These are phyloP conservation scores for Plectosphaerella sp. DNA, from an alignment of 2,329 filamentous ascomycete genomes.

Conservation along the genomic window DNA sequence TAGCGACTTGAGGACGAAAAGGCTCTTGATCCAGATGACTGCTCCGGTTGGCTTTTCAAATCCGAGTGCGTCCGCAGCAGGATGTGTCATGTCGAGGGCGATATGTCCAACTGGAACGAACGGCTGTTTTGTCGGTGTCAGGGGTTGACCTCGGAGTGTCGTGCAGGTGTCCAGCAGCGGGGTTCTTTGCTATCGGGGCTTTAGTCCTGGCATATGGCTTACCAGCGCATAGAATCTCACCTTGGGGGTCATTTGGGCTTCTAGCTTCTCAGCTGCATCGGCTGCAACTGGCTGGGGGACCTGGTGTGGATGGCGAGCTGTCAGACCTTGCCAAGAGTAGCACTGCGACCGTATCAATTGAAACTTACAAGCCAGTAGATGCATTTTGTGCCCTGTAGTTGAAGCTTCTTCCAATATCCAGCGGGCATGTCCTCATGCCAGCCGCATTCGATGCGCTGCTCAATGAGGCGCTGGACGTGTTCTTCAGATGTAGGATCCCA, in stretches of 20 bases:
- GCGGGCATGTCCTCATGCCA: slow-evolving; percentile 16
- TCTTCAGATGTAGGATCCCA: slow-evolving; percentile 18
- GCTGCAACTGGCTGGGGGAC: slow-evolving; percentile 7
- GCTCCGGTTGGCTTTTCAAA: slow-evolving; percentile 13
- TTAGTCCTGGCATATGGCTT: not conserved
- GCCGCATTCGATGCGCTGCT: slow-evolving; percentile 18
- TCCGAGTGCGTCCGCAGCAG: slow-evolving; percentile 2
- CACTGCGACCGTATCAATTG: too few species aligned
- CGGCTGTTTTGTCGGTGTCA: slow-evolving; percentile 1
- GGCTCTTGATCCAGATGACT: slow-evolving; percentile 24
- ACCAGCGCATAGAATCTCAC: not conserved
- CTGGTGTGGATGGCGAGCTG: slow-evolving; percentile 2
- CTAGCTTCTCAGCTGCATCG: slow-evolving; percentile 1
- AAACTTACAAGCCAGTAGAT: slow-evolving; percentile 15
- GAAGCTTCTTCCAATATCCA: slow-evolving; percentile 13
- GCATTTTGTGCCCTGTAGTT: slow-evolving; percentile 12
- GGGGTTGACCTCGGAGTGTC: slow-evolving; percentile 2
- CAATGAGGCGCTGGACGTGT: slow-evolving; percentile 15
- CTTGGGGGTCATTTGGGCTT: slow-evolving; percentile 16
- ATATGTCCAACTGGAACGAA: slow-evolving; percentile 27
- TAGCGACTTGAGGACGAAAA: slow-evolving; percentile 19
- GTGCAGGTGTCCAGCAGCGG: slow-evolving; percentile 10
- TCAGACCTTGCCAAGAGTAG: too few species aligned
- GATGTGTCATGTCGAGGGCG: slow-evolving; percentile 17
- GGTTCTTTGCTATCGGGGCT: slow-evolving; percentile 11